These are phyloP conservation scores for Paspalum notatum DNA, from an alignment of 176 grass and related monocot genomes.

Conservation along the genomic window DNA sequence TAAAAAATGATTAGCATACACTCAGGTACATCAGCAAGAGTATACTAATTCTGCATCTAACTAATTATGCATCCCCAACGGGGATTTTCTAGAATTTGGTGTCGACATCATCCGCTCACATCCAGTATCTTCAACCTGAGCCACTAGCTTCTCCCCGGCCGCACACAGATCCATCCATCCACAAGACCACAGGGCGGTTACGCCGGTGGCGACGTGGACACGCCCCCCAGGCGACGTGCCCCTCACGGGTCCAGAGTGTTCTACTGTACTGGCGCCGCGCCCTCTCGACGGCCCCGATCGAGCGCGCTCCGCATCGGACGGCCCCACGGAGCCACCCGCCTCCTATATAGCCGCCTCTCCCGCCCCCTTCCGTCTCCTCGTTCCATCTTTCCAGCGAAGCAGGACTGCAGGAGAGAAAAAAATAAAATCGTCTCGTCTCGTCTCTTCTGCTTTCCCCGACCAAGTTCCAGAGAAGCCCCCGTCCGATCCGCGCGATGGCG, in stretches of 20 bases:
- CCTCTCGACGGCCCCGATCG: not conserved
- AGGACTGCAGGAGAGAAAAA: not conserved
- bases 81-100: too few relatives aligned
- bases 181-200: not conserved
- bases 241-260: not conserved
- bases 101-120: too few relatives aligned
- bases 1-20: too few relatives aligned
- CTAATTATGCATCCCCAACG: too few relatives aligned
- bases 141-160: not conserved
- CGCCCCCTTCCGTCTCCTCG: not conserved
- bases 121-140: not conserved
- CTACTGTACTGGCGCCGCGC: too few relatives aligned
- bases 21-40: too few relatives aligned
- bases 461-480: slow-evolving; percentile 25
- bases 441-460: not conserved
- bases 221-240: slow-evolving; percentile 14
- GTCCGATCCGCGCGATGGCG: slow-evolving; percentile 55
- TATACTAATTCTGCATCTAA: too few relatives aligned
- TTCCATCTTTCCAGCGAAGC: not conserved
- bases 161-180: slow-evolving; percentile 30
- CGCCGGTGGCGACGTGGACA: slow-evolving; percentile 1
- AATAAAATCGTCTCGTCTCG: not conserved
- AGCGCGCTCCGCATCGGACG: slow-evolving; percentile 26
- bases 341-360: slow-evolving; percentile 14
- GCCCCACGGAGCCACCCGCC: not conserved